Conservation (phyloP, 129 eudicot genomes). For the Lactuca sativa region DNA sequence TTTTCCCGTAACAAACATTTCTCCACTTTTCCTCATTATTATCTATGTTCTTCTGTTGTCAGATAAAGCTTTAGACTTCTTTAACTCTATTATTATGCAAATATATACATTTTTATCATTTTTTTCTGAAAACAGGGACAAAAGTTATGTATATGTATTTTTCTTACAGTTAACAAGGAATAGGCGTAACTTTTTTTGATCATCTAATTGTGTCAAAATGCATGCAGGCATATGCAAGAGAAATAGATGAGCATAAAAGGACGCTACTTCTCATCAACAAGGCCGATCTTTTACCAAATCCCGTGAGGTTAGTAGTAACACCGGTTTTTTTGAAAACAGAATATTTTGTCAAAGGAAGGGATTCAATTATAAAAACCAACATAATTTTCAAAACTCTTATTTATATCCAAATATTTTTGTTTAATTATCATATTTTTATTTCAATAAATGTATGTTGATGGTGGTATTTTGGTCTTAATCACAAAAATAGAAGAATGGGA, state of each 20-base stretch:
- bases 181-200: background rate
- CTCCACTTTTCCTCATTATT: too few species aligned
- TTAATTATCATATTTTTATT: too few species aligned
- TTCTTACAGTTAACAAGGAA: background rate
- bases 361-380: too few species aligned
- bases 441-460: too few species aligned
- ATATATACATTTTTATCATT: too few species aligned
- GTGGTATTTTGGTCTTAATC: too few species aligned
- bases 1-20: background rate
- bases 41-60: too few species aligned
- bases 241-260: slow-evolving; percentile 76
- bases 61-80: too few species aligned
- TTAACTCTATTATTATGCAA: too few species aligned
- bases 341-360: too few species aligned
- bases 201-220: slow-evolving; percentile 29
- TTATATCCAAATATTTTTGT: too few species aligned
- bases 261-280: slow-evolving; percentile 88
- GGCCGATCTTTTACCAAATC: slow-evolving; percentile 84
- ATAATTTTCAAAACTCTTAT: background rate
- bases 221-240: slow-evolving; percentile 87
- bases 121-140: too few species aligned
- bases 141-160: background rate
- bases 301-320: slow-evolving; percentile 54
- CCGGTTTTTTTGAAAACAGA: background rate
- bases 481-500: background rate